A percentile compares a stretch with the other conserved stretches of the same genome.
These are phyloP conservation scores for Clonostachys rhizophaga DNA, from an alignment of 2,329 filamentous ascomycete genomes.

Conservation along the genomic window DNA sequence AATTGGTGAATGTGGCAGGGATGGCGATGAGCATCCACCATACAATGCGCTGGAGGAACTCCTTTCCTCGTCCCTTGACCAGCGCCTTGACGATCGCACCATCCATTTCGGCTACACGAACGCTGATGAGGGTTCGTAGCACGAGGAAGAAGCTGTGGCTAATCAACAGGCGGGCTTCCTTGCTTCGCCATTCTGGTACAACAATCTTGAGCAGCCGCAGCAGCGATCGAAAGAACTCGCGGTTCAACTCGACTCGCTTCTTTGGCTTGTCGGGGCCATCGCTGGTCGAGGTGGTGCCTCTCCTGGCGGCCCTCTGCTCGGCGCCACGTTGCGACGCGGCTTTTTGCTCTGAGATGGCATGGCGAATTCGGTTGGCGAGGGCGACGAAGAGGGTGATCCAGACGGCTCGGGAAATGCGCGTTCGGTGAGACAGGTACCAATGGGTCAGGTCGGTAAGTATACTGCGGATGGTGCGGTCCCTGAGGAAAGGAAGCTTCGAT, in stretches of 20 bases:
- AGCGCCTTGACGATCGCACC: slow-evolving; percentile 88
- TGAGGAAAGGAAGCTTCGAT: slow-evolving; percentile 62
- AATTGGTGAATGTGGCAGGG: slow-evolving; percentile 96
- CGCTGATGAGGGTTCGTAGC: slow-evolving; percentile 81
- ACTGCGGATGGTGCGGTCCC: slow-evolving; percentile 60
- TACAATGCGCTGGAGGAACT: slow-evolving; percentile 81
- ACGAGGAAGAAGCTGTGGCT: slow-evolving; percentile 94
- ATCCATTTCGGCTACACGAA: slow-evolving; percentile 96
- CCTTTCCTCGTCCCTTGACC: slow-evolving; percentile 84
- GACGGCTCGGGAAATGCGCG: slow-evolving; percentile 74
- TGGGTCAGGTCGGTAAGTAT: slow-evolving; percentile 62
- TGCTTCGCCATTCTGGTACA: slow-evolving; percentile 84
- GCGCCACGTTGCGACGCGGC: slow-evolving; percentile 69
- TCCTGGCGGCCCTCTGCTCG: slow-evolving; percentile 41
- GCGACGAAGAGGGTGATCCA: slow-evolving; percentile 80
- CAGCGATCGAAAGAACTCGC: slow-evolving; percentile 74
- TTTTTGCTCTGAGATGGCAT: slow-evolving; percentile 91
- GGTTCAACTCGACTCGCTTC: slow-evolving; percentile 88
- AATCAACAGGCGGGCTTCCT: slow-evolving; percentile 78
- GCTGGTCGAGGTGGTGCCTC: slow-evolving; percentile 38
- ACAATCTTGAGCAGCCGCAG: slow-evolving; percentile 78
- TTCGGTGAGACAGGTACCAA: slow-evolving; percentile 76
- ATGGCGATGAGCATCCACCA: slow-evolving; percentile 99
- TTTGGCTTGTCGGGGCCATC: slow-evolving; percentile 31
- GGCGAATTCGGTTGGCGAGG: slow-evolving; percentile 80